Evolutionary conservation across 176 grass and related monocot species (phyloP).

Genomic region (Cenchrus americanus): DNA sequence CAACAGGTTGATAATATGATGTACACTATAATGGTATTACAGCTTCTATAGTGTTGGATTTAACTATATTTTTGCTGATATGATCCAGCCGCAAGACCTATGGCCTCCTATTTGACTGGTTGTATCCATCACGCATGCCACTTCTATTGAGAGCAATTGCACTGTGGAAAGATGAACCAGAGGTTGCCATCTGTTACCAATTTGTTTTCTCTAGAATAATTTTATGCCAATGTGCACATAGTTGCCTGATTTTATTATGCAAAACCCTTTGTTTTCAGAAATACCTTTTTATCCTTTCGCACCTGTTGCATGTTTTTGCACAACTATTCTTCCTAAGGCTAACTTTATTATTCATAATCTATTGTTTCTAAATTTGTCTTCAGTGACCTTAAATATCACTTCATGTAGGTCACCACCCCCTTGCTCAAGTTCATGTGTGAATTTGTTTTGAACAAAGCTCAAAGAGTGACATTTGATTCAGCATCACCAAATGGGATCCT

Average conservation of each 20-base stretch:
- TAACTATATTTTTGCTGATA: constrained; percentile 40
- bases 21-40: neutral
- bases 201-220: constrained; percentile 18
- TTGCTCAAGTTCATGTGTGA: constrained; percentile 94
- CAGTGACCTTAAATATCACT: constrained; percentile 22
- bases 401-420: constrained; percentile 90
- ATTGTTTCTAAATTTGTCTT: constrained; percentile 19
- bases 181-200: constrained; percentile 60
- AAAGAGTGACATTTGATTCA: constrained; percentile 95
- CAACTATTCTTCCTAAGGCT: constrained; percentile 1
- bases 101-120: constrained; percentile 95
- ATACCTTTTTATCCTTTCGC: neutral
- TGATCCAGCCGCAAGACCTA: constrained; percentile 84
- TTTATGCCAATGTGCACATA: constrained; percentile 8
- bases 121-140: constrained; percentile 88
- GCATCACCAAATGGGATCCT: constrained; percentile 99
- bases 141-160: constrained; percentile 91
- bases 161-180: constrained; percentile 78
- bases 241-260: neutral
- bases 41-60: constrained; percentile 9
- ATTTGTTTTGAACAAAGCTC: constrained; percentile 97
- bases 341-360: constrained; percentile 23
- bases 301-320: constrained; percentile 14
- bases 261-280: constrained; percentile 12
- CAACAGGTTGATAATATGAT: constrained; percentile 68